Evolutionary conservation across 106 monocot genomes (phyloP), one percentile per base, ranked within the genome.

Genomic region (Iris macrosiphon): DNA sequence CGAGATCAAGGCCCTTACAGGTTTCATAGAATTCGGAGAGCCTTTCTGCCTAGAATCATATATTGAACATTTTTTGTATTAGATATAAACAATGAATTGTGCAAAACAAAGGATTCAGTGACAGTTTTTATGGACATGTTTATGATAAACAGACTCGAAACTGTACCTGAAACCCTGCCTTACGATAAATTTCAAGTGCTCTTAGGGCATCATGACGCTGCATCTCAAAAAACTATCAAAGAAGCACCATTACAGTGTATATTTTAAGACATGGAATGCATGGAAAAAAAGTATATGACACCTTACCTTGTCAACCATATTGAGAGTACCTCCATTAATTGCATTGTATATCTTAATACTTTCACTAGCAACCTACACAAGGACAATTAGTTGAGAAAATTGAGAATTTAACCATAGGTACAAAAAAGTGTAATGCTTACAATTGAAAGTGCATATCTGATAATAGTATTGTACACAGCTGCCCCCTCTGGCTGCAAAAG

Each of bases 211-310:
- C 83, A 67, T 70, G 75, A 6, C 69, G 66, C 57, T 67, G 73
- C 83, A 89, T 89, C 49, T 89, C 88, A 76, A 89, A 89, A 70
- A 89, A 89, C 83, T 89, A 61, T 15, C 13, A 49, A 41, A 62
- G 24, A 40, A 62, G 40, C 42, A 40, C 21, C 3, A 49, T 55
- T 21, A 62, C 7, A 18, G 49, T 29, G 7, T 16, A 62, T 32
- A 13, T n/a, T n/a, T n/a, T n/a, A n/a, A n/a, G n/a, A n/a, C n/a
- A n/a, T n/a, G n/a, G 11, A 60, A 29, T 23, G 7, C 3, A 33
- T 6, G 1, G 4, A 16, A 42, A 31, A 35, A 28, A 25, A 42
- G 17, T n/a, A n/a, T n/a, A 29, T 6, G 13, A 10, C 14, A 14
- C 2, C 37, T 35, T 53, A 80, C 85, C 76, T 79, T 83, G 56